A percentile compares a stretch with the other conserved stretches of the same genome.
These are phyloP conservation scores for Aspergillus unguis DNA, from an alignment of 2,329 filamentous ascomycete species.

Conservation along the genomic window DNA sequence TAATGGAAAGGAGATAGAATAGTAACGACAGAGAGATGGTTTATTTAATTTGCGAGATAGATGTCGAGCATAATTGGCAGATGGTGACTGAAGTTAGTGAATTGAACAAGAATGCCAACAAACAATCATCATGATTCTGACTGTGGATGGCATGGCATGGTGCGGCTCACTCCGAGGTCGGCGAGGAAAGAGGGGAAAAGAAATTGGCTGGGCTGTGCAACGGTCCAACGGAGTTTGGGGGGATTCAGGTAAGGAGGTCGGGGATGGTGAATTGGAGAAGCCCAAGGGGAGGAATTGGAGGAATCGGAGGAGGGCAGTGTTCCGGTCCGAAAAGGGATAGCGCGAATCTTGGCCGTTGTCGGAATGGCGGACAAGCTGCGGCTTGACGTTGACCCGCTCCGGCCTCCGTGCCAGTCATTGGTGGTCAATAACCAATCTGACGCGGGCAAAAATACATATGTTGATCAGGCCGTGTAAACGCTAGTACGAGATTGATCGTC, in stretches of 20 bases:
- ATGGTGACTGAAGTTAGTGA: not conserved
- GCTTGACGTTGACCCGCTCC: slow-evolving; percentile 16
- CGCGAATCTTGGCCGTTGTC: slow-evolving; percentile 31
- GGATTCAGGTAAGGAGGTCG: not conserved
- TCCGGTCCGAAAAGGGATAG: slow-evolving; percentile 20
- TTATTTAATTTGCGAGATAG: no score
- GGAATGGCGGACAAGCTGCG: slow-evolving; percentile 20
- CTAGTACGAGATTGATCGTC: slow-evolving; percentile 16
- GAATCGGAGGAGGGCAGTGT: slow-evolving; percentile 7
- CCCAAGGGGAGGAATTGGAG: not conserved
- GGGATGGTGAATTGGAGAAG: slow-evolving; percentile 7
- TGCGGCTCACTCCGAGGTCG: slow-evolving; percentile 30
- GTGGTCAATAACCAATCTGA: slow-evolving; percentile 21
- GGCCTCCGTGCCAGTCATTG: slow-evolving; percentile 4
- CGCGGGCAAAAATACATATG: slow-evolving; percentile 20
- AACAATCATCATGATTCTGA: slow-evolving; percentile 13
- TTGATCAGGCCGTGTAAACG: slow-evolving; percentile 8
- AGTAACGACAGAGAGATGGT: no score
- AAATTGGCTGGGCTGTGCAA: not conserved
- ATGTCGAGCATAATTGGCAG: no score
- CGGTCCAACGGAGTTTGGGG: not conserved
- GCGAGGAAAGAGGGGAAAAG: slow-evolving; percentile 15
- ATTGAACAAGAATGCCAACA: not conserved
- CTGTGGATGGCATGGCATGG: slow-evolving; percentile 3
- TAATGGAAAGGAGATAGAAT: no score